Evolutionary conservation across 352 stramenopile species (phyloP), one percentile per base, ranked within the genome.

Genomic region (Phytophthora uliginosa): DNA sequence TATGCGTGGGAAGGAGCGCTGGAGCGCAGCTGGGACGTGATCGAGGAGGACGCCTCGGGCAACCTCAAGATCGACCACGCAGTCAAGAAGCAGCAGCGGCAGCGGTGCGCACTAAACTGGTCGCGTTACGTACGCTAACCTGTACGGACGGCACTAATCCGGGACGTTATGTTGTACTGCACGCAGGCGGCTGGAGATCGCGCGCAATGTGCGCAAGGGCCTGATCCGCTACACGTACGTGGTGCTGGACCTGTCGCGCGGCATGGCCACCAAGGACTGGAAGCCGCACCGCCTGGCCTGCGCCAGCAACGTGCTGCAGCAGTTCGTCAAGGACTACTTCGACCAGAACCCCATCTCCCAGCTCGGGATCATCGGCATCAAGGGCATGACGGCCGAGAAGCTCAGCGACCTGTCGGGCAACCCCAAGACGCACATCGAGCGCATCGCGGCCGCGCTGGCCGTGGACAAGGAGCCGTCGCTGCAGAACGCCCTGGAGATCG

Each of bases 271-370:
- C 7, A 97, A 97, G 63, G 90, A 97, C 81, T 97, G 86, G 89
- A 95, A 95, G 71, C 90, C 90, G 17, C 88, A 95, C 67, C 90
- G 90, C 7, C 69, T 95, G 6, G 83, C 76, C 18, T 93, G 88
- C 58, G 74, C 85, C 28, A 89, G 82, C 60, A 76, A 87, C 12
- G 86, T 91, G 51, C 60, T 96, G 60, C 86, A 95, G 71, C 81
- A 96, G 57, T 97, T 98, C 47, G 81, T 97, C 2, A 90, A 90
- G 60, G 88, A 98, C 74, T 98, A 97, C 71, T 98, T 98, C 59
- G 95, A 98, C 76, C 92, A 98, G 71, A 99, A 99, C 66, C 95
- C 95, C 36, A 97, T 99, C 66, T 98, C 91, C 34, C 91, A 98
- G 73, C 74, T 98, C 22, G 89, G 95, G 3, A 75, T 99, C 28